Evolutionary conservation across 2,329 filamentous ascomycete species (phyloP).

Genomic region (Sporothrix pseudoabietina): DNA sequence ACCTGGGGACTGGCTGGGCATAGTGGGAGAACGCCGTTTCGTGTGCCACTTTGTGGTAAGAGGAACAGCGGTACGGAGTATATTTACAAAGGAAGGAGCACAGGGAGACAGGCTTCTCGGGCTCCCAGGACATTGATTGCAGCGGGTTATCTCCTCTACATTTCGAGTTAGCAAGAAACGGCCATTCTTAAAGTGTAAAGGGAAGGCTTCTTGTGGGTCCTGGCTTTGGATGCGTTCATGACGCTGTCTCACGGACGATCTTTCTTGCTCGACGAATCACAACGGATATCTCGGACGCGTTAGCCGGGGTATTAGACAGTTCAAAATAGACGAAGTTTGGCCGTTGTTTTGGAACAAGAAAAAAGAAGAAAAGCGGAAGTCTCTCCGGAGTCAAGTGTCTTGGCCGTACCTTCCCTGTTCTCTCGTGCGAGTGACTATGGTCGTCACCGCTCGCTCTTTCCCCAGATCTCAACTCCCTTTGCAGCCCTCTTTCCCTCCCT

Average conservation of each 20-base stretch:
- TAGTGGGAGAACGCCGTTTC: not conserved
- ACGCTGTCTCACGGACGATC: not conserved
- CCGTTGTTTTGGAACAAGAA: not conserved
- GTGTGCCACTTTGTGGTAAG: too few relatives aligned
- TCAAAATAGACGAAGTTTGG: not conserved
- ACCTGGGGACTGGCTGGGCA: not conserved
- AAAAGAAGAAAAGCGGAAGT: not conserved
- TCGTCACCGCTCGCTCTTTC: not conserved
- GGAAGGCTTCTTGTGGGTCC: not conserved
- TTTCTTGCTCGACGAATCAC: not conserved
- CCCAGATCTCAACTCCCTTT: not conserved
- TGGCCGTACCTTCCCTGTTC: not conserved
- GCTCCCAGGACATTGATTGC: not conserved
- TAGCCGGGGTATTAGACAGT: not conserved
- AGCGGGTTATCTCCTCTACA: not conserved
- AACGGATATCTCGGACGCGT: not conserved
- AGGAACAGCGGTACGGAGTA: too few relatives aligned
- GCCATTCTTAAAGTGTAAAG: too few relatives aligned
- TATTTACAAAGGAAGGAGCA: too few relatives aligned
- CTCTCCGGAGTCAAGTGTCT: not conserved
- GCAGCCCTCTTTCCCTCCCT: not conserved
- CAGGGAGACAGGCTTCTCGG: not conserved
- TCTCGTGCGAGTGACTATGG: not conserved
- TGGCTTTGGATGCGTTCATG: not conserved
- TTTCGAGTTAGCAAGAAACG: not conserved